A percentile compares a stretch with the other conserved stretches of the same genome.
Evolutionary conservation across 2,329 filamentous ascomycete genomes (phyloP).

Genomic region (Sporothrix curviconia): DNA sequence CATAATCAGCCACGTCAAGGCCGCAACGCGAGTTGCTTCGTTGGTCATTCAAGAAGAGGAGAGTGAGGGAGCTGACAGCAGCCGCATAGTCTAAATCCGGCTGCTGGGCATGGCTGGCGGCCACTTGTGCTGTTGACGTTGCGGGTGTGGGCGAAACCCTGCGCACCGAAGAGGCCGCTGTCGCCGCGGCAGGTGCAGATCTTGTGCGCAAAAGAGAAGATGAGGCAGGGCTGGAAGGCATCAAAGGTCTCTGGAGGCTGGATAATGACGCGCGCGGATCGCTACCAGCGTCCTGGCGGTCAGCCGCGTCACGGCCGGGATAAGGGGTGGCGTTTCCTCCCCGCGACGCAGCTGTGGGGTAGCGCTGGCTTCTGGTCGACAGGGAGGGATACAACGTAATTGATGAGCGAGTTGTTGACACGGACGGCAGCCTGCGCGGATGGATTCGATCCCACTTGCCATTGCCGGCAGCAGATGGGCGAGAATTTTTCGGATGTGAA

Average conservation of each 20-base stretch:
- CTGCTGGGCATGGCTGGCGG: slow-evolving; percentile 34
- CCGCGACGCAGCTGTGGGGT: neutral
- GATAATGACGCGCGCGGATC: slow-evolving; percentile 46
- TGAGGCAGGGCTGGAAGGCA: slow-evolving; percentile 44
- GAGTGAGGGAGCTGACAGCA: slow-evolving; percentile 83
- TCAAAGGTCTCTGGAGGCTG: slow-evolving; percentile 50
- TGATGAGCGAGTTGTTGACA: slow-evolving; percentile 86
- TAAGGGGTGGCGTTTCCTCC: neutral
- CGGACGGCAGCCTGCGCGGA: slow-evolving; percentile 80
- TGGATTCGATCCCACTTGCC: slow-evolving; percentile 83
- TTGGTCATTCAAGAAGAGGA: slow-evolving; percentile 95
- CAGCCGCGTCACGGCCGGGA: slow-evolving; percentile 15
- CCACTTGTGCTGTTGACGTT: slow-evolving; percentile 22
- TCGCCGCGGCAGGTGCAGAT: slow-evolving; percentile 37
- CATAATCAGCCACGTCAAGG: slow-evolving; percentile 96
- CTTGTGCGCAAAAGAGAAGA: slow-evolving; percentile 8
- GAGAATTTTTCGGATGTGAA: slow-evolving; percentile 89
- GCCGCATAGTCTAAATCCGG: slow-evolving; percentile 91
- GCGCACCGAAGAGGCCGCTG: slow-evolving; percentile 33
- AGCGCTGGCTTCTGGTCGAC: slow-evolving; percentile 53
- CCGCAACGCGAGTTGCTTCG: slow-evolving; percentile 88
- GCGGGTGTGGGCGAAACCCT: slow-evolving; percentile 5
- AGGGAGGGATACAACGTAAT: slow-evolving; percentile 86
- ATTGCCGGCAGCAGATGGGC: slow-evolving; percentile 90
- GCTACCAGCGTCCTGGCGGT: slow-evolving; percentile 44